These are phyloP conservation scores for Hypoxylon fuscum DNA, from an alignment of 495 filamentous ascomycete species.

Conservation along the genomic window DNA sequence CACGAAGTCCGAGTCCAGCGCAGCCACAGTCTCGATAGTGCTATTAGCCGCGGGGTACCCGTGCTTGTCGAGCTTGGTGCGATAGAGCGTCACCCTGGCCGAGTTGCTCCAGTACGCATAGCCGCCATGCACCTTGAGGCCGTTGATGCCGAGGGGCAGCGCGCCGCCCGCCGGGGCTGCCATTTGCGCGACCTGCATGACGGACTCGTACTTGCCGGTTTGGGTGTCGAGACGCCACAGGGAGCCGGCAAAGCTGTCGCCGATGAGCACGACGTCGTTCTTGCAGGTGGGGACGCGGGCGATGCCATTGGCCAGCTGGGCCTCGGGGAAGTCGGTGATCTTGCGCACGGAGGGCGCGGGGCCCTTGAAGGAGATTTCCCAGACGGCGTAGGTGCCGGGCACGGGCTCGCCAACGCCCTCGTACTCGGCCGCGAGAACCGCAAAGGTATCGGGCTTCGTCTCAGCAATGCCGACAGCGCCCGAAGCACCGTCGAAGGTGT, in stretches of 20 bases:
- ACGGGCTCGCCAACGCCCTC: constrained; percentile 37
- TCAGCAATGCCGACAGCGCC: constrained; percentile 52
- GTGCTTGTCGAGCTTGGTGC: constrained; percentile 36
- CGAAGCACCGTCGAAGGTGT: constrained; percentile 48
- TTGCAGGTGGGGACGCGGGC: constrained; percentile 22
- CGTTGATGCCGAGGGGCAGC: constrained; percentile 54
- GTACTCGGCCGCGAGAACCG: constrained; percentile 47
- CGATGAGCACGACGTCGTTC: constrained; percentile 36
- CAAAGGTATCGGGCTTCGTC: constrained; percentile 50
- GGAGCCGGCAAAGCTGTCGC: constrained; percentile 50
- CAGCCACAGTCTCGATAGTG: constrained; percentile 31
- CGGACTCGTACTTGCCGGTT: constrained; percentile 34
- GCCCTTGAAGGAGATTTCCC: constrained; percentile 33
- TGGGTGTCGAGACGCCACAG: constrained; percentile 45
- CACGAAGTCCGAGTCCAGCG: constrained; percentile 19
- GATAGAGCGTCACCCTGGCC: constrained; percentile 46
- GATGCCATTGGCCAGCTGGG: constrained; percentile 52
- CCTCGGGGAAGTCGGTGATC: constrained; percentile 45
- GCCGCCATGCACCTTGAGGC: constrained; percentile 42
- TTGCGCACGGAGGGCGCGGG: constrained; percentile 30
- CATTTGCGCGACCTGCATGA: constrained; percentile 31
- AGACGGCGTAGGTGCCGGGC: constrained; percentile 47
- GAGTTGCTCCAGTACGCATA: constrained; percentile 58
- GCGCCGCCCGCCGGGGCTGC: constrained; percentile 8
- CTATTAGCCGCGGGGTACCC: constrained; percentile 35